Percentiles rank a stretch among this genome's conserved stretches.
Evolutionary conservation across 2,329 filamentous ascomycete species (phyloP).

Genomic region (Dactylellina cionopaga): DNA sequence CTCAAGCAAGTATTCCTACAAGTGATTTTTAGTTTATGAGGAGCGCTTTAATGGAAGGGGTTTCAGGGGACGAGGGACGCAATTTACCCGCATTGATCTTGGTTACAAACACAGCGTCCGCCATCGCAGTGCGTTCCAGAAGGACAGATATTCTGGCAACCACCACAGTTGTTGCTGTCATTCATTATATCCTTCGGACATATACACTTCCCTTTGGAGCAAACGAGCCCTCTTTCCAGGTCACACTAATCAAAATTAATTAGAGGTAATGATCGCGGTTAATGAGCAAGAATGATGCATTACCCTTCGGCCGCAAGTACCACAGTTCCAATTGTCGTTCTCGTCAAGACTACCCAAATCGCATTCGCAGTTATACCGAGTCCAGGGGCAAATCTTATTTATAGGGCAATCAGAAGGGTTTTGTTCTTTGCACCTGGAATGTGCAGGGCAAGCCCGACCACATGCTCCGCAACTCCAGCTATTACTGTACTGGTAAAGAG

Average conservation of each 20-base stretch:
- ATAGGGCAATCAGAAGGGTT: too few relatives aligned
- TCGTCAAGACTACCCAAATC: conserved; percentile 6
- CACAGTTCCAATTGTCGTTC: conserved; percentile 12
- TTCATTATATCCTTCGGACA: conserved; percentile 8
- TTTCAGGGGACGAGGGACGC: too few relatives aligned
- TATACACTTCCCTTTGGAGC: conserved; percentile 12
- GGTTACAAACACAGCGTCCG: conserved; percentile 31
- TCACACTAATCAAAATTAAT: conserved; percentile 13
- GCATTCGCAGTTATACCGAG: conserved; percentile 1
- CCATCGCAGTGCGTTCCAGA: conserved; percentile 33
- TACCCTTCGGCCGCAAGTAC: conserved; percentile 10
- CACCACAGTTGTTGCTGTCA: conserved; percentile 51
- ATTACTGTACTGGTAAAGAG: too few relatives aligned
- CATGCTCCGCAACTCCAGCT: conserved; percentile 22
- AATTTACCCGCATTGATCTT: conserved; percentile 42
- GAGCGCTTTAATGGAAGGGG: too few relatives aligned
- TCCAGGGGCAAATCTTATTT: too few relatives aligned
- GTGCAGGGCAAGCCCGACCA: not conserved
- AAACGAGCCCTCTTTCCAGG: conserved; percentile 3
- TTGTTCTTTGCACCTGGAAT: conserved; percentile 12
- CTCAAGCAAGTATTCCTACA: conserved; percentile 30
- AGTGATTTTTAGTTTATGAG: not conserved
- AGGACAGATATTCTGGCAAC: conserved; percentile 40
- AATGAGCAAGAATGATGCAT: not conserved
- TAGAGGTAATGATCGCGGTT: not conserved